These are phyloP conservation scores for Paraphaeosphaeria minitans DNA, from an alignment of 2,329 filamentous ascomycete species.

Conservation along the genomic window DNA sequence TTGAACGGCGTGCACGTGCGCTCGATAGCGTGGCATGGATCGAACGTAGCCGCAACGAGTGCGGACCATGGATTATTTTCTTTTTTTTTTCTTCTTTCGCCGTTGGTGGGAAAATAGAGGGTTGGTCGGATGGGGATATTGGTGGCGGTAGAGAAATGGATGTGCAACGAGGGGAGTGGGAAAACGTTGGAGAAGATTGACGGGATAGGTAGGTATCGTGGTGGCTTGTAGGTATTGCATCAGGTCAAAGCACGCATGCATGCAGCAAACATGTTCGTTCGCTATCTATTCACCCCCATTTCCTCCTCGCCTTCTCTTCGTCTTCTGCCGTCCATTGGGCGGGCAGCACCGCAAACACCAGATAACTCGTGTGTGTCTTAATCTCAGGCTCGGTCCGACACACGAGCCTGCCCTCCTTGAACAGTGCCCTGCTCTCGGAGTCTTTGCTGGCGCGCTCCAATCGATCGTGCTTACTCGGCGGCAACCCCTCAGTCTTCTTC, in stretches of 20 bases:
- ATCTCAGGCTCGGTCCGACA: constrained; percentile 85
- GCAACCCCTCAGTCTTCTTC: constrained; percentile 27
- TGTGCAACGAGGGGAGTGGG: too few relatives aligned
- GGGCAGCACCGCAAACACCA: constrained; percentile 91
- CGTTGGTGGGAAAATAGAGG: not conserved
- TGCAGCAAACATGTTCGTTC: not conserved
- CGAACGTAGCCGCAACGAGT: not conserved
- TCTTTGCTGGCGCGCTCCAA: constrained; percentile 35
- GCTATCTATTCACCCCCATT: constrained; percentile 30
- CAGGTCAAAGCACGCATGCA: not conserved
- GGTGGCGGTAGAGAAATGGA: not conserved
- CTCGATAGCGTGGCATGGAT: not conserved
- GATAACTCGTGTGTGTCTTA: constrained; percentile 96
- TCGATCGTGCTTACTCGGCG: constrained; percentile 39
- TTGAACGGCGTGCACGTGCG: constrained; percentile 1
- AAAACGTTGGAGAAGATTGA: too few relatives aligned
- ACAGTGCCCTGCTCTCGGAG: constrained; percentile 51
- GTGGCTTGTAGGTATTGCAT: not conserved
- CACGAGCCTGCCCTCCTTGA: constrained; percentile 76
- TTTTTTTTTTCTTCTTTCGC: too few relatives aligned
- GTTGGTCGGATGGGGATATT: not conserved
- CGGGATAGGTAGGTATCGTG: not conserved
- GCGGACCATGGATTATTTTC: too few relatives aligned
- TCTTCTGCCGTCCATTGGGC: constrained; percentile 83
- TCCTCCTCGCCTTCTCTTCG: constrained; percentile 67